phyloP scores from a whole-genome alignment of 2,329 filamentous ascomycete species.

The Calycina herbarum region DNA sequence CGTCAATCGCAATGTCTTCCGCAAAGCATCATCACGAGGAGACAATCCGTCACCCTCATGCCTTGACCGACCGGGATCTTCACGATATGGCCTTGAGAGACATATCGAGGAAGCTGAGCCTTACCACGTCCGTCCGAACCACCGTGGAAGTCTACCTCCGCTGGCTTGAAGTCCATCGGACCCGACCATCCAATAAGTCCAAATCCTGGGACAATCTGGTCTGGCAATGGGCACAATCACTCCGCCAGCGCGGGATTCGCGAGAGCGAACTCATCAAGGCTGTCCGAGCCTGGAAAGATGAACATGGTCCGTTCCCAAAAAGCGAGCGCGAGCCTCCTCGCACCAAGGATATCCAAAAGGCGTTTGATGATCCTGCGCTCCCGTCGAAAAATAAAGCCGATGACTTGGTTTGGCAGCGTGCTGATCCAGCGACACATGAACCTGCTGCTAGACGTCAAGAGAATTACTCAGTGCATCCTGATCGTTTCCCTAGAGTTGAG shows the following conservation, averaged over 20 bases:
- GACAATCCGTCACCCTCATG: slow-evolving; percentile 17
- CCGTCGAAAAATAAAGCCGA: not conserved
- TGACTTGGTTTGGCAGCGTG: slow-evolving; percentile 7
- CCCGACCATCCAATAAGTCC: slow-evolving; percentile 16
- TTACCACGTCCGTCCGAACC: slow-evolving; percentile 14
- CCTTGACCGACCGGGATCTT: slow-evolving; percentile 24
- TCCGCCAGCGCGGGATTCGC: slow-evolving; percentile 22
- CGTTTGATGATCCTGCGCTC: slow-evolving; percentile 14
- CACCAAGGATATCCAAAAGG: slow-evolving; percentile 18
- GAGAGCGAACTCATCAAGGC: slow-evolving; percentile 20
- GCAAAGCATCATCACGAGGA: not conserved
- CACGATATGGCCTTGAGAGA: slow-evolving; percentile 22
- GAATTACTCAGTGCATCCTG: not conserved
- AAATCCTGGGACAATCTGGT: slow-evolving; percentile 29
- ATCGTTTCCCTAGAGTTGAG: not conserved
- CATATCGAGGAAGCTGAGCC: slow-evolving; percentile 23
- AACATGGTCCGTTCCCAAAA: slow-evolving; percentile 12
- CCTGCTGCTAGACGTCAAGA: slow-evolving; percentile 1
- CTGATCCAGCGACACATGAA: not conserved
- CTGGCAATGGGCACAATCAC: slow-evolving; percentile 30
- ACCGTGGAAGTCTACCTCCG: slow-evolving; percentile 28
- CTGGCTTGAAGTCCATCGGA: slow-evolving; percentile 33
- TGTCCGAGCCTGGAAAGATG: slow-evolving; percentile 26
- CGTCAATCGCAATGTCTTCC: not conserved
- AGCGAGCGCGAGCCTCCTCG: slow-evolving; percentile 12